A percentile compares a stretch with the other conserved stretches of the same genome.
phyloP scores from a whole-genome alignment of 2,329 filamentous ascomycete species.

The Botrytis cinerea region DNA sequence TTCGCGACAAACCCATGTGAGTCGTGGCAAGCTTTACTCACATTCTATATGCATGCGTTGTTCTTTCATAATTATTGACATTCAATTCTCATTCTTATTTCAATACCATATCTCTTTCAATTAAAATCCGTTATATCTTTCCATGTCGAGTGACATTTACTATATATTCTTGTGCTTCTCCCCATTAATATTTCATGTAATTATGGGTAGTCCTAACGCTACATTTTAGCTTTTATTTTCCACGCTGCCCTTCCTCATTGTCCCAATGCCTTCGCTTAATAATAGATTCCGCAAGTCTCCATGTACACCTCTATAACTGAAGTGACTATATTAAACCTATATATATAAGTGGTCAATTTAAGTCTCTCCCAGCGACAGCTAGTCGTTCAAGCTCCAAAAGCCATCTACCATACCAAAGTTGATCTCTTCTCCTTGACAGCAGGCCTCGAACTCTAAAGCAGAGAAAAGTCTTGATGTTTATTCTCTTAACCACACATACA shows the following conservation, averaged over 20 bases:
- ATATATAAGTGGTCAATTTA: background rate
- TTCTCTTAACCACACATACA: too few species aligned
- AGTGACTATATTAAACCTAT: background rate
- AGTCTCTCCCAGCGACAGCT: background rate
- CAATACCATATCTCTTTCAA: background rate
- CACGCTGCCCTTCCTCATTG: background rate
- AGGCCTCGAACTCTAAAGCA: background rate
- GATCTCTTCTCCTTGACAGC: background rate
- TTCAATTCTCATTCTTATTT: background rate
- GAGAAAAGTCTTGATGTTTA: background rate
- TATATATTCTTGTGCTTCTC: background rate
- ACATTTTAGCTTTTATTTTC: background rate
- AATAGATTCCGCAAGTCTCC: background rate
- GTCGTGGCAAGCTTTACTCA: background rate
- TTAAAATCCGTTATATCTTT: background rate
- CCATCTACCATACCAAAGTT: background rate
- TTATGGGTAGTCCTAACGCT: background rate
- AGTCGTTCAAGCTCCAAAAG: background rate
- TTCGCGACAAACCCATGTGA: background rate
- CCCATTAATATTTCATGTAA: background rate
- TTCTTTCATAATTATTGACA: background rate
- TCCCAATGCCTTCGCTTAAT: background rate
- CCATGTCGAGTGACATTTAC: background rate
- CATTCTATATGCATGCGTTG: background rate
- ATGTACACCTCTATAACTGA: background rate